Base-by-base conservation (phyloP, 192 early-diverging fungal species). In the Obelidium mucronatum region DNA sequence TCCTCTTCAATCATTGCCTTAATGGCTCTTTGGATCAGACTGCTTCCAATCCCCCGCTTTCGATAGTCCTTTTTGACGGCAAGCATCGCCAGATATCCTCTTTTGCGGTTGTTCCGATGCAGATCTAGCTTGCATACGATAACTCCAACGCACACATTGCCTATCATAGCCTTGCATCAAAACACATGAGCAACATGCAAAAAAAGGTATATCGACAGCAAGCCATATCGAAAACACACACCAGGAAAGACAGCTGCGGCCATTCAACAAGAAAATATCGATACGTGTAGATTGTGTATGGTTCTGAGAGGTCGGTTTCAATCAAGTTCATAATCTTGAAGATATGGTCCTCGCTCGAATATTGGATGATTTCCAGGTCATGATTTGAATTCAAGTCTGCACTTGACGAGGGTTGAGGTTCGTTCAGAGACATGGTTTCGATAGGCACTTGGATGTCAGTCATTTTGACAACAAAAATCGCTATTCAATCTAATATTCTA, bases 21-120 rank as follows among this genome's bases (percentile, higher is more conserved):
- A 30, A 97, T 83, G 0, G 94, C 91, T 72, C 79, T 83, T 26
- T 87, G 66, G 2, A 98, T 96, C 28, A 99, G 80, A 3, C 81
- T 86, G 2, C 87, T 85, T 33, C 90, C 88, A 89, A 98, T 95
- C 22, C 94, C 91, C 22, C 80, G 86, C 72, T 94, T 92, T 34
- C 97, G 79, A 75, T 92, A 92, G 28, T 85, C 80, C 58, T 90
- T 92, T n/a, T 86, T 89, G 11, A 99, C 96, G 0, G 94, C 96
- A 30, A 99, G 85, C 97, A 99, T 99, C 51, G 91, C 97, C 64
- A 99, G 98, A 80, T 99, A 99, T 0, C 97, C 97, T n/a, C 96
- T 84, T 37, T 75, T 61, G 40, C 86, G 78, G 34, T 71, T 74
- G 31, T 86, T 86, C 44, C 85, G 78, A 78, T 96, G 94, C 40